Evolutionary conservation across 2,329 filamentous ascomycete genomes (phyloP).

Genomic region (Bisporella sp.): DNA sequence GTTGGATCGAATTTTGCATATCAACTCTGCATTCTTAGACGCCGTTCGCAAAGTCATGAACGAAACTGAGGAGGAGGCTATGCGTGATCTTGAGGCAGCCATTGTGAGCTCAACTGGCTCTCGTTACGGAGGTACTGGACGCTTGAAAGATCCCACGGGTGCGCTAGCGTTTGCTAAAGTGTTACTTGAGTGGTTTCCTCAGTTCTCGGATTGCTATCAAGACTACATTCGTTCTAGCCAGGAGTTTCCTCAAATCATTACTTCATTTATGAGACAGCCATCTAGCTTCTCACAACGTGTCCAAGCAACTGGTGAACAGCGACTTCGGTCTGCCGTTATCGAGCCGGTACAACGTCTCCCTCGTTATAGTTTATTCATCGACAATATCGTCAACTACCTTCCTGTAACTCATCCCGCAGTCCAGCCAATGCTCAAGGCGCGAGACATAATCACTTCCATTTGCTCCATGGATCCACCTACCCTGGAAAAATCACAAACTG

Average conservation of each 20-base stretch:
- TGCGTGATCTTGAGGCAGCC: constrained; percentile 64
- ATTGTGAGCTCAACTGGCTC: constrained; percentile 40
- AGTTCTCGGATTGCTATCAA: constrained; percentile 84
- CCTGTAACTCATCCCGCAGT: constrained; percentile 82
- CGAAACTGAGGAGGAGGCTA: constrained; percentile 73
- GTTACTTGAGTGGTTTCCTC: constrained; percentile 86
- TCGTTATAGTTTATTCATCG: constrained; percentile 91
- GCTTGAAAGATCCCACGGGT: constrained; percentile 66
- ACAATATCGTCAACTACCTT: constrained; percentile 83
- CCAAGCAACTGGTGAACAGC: constrained; percentile 80
- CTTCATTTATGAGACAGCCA: constrained; percentile 68
- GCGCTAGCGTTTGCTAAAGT: constrained; percentile 71
- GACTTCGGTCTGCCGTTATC: constrained; percentile 83
- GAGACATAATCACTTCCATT: constrained; percentile 92
- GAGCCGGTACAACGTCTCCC: constrained; percentile 93
- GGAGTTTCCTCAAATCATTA: constrained; percentile 75
- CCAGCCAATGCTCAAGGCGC: constrained; percentile 74
- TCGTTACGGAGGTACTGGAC: constrained; percentile 37
- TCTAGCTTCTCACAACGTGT: constrained; percentile 79
- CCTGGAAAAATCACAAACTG: constrained; percentile 65
- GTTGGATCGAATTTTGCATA: constrained; percentile 69
- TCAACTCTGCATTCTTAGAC: constrained; percentile 76
- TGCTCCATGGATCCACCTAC: constrained; percentile 79
- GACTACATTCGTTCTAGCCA: constrained; percentile 90
- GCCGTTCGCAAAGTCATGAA: constrained; percentile 72